Evolutionary conservation across 306 rosid genomes (phyloP), one percentile per base, ranked within the genome.

Genomic region (Cotoneaster glaucophyllus): DNA sequence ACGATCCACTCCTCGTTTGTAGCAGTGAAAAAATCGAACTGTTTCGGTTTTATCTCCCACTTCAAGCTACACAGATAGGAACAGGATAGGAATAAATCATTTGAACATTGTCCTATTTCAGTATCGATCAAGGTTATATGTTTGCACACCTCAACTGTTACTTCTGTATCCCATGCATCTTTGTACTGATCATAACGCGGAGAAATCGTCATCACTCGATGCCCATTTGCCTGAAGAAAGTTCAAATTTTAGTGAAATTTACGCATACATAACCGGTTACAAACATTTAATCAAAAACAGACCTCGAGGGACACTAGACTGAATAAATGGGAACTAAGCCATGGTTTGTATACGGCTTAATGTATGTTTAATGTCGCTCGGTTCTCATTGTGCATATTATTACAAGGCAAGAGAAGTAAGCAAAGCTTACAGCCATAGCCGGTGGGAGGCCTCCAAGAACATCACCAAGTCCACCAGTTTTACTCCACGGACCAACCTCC

Each of bases 361-460:
- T 48, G 54, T 15, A 6, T 15, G 54, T 48, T 48, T 48, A 48
- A 17, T 15, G 18, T 48, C 54, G 21, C 18, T 17, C 8, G 54
- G 19, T 48, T 15, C 8, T 15, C 5, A 14, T 48, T 5, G 19
- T 15, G 54, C 54, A 6, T 1, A 48, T 48, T 15, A 44, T 11
- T 4, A 15, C 29, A 71, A 32, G 19, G 18, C 28, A 72, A 8
- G 5, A 61, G 50, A 18, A 32, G n/a, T 12, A 78, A 64, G 32
- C 77, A 64, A 67, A 77, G 32, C 93, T 83, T 81, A 89, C 97
- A 13, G 95, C 97, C 87, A 91, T 44, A 18, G 95, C 93, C 25
- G 97, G 93, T 39, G 97, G 95, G 18, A 89, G 87, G 62, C 93
- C 95, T 29, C 97, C 97, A 74, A 91, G 93, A 84, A 91, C 95